These are phyloP conservation scores for Ceratorhiza oryzae-sativae DNA, from an alignment of 1,284 basidiomycete species.

Conservation along the genomic window DNA sequence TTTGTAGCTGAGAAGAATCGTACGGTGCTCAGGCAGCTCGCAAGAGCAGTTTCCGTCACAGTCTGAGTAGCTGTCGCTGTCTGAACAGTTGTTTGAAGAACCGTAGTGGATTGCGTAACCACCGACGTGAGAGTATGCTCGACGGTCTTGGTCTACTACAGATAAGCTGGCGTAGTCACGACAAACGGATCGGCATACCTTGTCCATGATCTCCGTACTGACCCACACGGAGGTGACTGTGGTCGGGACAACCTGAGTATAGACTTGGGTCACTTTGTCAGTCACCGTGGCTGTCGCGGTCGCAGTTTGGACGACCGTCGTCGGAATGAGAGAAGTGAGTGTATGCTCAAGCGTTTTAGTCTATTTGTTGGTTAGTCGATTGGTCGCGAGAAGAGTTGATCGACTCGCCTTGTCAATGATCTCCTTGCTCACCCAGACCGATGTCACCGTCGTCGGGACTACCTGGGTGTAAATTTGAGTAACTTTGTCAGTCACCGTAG, in stretches of 20 bases:
- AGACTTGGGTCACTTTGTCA: slow-evolving; percentile 19
- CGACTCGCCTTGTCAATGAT: slow-evolving; percentile 7
- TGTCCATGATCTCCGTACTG: slow-evolving; percentile 32
- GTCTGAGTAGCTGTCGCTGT: slow-evolving; percentile 41
- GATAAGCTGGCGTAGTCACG: background rate
- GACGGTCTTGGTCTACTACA: slow-evolving; percentile 31
- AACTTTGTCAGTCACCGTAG: slow-evolving; percentile 17
- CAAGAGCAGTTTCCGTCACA: slow-evolving; percentile 31
- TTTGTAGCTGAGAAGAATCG: background rate
- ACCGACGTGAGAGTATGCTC: slow-evolving; percentile 11
- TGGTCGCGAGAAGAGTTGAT: background rate
- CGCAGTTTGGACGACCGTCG: background rate
- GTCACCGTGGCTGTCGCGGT: slow-evolving; percentile 19
- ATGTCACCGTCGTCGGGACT: slow-evolving; percentile 6
- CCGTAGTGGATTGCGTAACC: slow-evolving; percentile 4
- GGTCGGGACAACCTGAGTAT: slow-evolving; percentile 34
- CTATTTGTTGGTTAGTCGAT: background rate
- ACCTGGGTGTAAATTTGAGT: slow-evolving; percentile 18
- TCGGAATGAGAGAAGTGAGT: background rate
- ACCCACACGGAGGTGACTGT: slow-evolving; percentile 29
- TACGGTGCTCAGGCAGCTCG: slow-evolving; percentile 38
- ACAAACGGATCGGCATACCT: background rate
- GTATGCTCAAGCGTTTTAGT: slow-evolving; percentile 20
- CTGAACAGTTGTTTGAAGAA: slow-evolving; percentile 37
- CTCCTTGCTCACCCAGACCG: slow-evolving; percentile 27